phyloP scores from a whole-genome alignment of 345 rosid genomes.

The Cochlearia excelsa region DNA sequence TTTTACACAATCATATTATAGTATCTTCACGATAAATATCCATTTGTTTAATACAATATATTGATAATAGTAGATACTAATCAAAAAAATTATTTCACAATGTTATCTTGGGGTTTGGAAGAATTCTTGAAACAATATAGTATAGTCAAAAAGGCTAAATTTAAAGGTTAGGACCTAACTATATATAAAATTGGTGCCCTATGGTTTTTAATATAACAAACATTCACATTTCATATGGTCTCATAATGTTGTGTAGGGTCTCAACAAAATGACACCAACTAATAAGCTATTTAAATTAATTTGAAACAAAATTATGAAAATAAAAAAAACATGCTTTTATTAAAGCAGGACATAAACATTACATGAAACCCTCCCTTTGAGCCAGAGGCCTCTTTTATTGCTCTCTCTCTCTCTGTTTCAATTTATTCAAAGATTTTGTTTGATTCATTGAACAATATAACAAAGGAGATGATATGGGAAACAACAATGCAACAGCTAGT shows the following conservation, averaged over 20 bases:
- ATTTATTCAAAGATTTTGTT: constrained; percentile 7
- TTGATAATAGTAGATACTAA: not conserved
- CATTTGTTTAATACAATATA: not conserved
- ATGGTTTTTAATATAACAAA: constrained; percentile 12
- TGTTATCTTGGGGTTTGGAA: not conserved
- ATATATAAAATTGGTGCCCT: not conserved
- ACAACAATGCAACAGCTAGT: constrained; percentile 29
- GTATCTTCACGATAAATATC: not conserved
- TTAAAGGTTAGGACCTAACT: not conserved
- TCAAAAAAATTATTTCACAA: not conserved
- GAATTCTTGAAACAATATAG: not conserved
- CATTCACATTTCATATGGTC: constrained; percentile 27
- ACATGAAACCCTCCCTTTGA: not conserved
- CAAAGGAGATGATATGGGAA: constrained; percentile 37
- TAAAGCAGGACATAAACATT: not conserved
- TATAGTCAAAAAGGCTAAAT: not conserved
- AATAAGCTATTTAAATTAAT: constrained; percentile 21
- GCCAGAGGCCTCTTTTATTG: constrained; percentile 8
- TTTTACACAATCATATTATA: not conserved
- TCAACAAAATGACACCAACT: constrained; percentile 33
- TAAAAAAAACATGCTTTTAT: constrained; percentile 10
- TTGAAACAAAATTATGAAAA: constrained; percentile 9
- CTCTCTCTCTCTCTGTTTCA: constrained; percentile 9
- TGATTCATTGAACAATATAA: not conserved
- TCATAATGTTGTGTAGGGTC: constrained; percentile 35